Percentiles rank a stretch among this genome's conserved stretches.
Conservation (phyloP, 1,284 basidiomycete genomes). For the Moniliella sp. region DNA sequence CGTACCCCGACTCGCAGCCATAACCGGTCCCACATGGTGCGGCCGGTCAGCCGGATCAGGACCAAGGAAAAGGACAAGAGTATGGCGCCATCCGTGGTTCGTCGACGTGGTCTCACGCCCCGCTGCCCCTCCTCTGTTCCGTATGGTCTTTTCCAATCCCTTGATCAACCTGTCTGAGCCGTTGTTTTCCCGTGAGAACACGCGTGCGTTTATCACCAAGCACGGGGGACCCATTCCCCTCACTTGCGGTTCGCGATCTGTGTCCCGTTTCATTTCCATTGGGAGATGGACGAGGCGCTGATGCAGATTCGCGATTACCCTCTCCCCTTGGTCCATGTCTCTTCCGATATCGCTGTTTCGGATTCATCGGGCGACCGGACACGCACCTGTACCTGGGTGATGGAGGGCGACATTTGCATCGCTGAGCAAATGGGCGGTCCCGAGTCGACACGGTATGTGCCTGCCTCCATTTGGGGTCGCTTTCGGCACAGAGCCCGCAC, state of each 20-base stretch:
- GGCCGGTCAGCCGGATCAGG: no score
- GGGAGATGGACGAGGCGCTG: conserved; percentile 47
- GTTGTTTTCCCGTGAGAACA: conserved; percentile 41
- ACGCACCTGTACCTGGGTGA: conserved; percentile 33
- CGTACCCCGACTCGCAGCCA: no score
- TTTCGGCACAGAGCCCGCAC: conserved; percentile 37
- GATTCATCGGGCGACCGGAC: conserved; percentile 32
- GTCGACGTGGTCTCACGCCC: not conserved
- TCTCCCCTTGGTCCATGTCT: conserved; percentile 39
- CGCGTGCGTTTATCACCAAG: conserved; percentile 51
- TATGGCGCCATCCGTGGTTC: no score
- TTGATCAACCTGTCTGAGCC: conserved; percentile 46
- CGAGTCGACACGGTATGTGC: conserved; percentile 36
- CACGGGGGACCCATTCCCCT: conserved; percentile 51
- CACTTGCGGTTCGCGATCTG: conserved; percentile 56
- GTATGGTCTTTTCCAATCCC: conserved; percentile 47
- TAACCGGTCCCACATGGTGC: no score
- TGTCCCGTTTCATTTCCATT: conserved; percentile 57
- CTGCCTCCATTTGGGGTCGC: conserved; percentile 21
- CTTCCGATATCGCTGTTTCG: no score
- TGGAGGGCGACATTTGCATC: conserved; percentile 61
- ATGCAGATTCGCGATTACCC: conserved; percentile 55
- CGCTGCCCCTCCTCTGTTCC: conserved; percentile 45
- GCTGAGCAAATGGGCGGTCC: conserved; percentile 66
- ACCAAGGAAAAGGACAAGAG: no score